Evolutionary conservation across 345 rosid species (phyloP).

Genomic region (Camelina laxa): DNA sequence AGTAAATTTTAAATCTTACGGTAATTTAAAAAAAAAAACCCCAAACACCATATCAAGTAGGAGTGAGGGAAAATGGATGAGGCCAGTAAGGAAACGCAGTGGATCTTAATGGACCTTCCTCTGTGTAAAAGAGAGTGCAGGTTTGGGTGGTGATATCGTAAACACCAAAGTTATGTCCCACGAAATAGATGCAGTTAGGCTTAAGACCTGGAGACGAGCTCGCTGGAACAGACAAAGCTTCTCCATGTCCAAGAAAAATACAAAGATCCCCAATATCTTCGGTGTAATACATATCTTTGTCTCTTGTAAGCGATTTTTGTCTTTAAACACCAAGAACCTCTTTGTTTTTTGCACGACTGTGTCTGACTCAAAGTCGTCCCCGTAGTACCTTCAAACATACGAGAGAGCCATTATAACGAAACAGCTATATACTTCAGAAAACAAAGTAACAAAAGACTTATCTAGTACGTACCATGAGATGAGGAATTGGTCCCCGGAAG

Average conservation of each 20-base stretch:
- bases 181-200: conserved; percentile 26
- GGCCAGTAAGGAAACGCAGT: not conserved
- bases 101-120: not conserved
- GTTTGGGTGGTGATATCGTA: conserved; percentile 9
- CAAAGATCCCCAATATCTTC: conserved; percentile 17
- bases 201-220: conserved; percentile 25
- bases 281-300: not conserved
- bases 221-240: conserved; percentile 13
- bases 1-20: too few relatives aligned
- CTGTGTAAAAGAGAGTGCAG: conserved; percentile 2
- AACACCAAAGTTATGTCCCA: conserved; percentile 17
- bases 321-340: conserved; percentile 16
- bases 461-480: too few relatives aligned
- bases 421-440: too few relatives aligned
- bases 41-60: too few relatives aligned
- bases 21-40: too few relatives aligned
- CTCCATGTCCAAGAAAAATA: conserved; percentile 16
- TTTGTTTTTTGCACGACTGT: not conserved
- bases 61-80: too few relatives aligned
- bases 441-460: too few relatives aligned
- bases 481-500: too few relatives aligned
- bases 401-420: too few relatives aligned
- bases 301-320: too few relatives aligned
- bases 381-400: too few relatives aligned
- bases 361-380: too few relatives aligned